These are phyloP conservation scores for Salix exigua DNA, from an alignment of 345 rosid genomes.

Conservation along the genomic window DNA sequence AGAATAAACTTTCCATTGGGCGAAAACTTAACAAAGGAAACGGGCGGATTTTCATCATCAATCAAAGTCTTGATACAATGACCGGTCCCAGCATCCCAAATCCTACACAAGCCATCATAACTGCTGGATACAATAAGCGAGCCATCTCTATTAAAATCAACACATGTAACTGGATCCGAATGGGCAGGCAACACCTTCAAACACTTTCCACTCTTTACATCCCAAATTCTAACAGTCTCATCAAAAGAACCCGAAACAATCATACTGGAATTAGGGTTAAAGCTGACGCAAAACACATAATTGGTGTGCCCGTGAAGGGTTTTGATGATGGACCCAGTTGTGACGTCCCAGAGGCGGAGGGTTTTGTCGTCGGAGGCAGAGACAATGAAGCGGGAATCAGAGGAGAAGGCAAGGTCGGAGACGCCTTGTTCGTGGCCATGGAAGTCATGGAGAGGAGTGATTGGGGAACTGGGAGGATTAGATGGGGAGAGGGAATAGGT, in stretches of 20 bases:
- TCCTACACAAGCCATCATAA: constrained; percentile 82
- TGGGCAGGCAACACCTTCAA: constrained; percentile 90
- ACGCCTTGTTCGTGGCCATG: constrained; percentile 73
- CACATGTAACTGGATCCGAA: constrained; percentile 88
- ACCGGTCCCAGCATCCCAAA: constrained; percentile 89
- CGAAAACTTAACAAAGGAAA: constrained; percentile 78
- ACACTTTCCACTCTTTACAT: constrained; percentile 78
- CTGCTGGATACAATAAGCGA: constrained; percentile 82
- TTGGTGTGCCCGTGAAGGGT: constrained; percentile 82
- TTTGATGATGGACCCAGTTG: constrained; percentile 55
- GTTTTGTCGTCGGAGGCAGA: constrained; percentile 95
- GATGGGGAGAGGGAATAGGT: constrained; percentile 54
- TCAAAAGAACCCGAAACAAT: constrained; percentile 91
- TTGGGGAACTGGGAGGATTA: constrained; percentile 27
- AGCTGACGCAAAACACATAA: constrained; percentile 72
- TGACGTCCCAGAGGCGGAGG: constrained; percentile 86
- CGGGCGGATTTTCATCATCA: constrained; percentile 92
- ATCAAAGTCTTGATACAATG: constrained; percentile 82
- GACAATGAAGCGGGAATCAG: constrained; percentile 76
- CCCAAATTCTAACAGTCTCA: constrained; percentile 95
- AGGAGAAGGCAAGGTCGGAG: constrained; percentile 87
- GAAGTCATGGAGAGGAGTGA: constrained; percentile 49
- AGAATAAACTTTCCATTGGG: constrained; percentile 93
- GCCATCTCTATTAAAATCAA: constrained; percentile 81
- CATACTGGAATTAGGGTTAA: constrained; percentile 85